These are phyloP conservation scores for Pezicula rhizophila DNA, from an alignment of 2,329 filamentous ascomycete species.

Conservation along the genomic window DNA sequence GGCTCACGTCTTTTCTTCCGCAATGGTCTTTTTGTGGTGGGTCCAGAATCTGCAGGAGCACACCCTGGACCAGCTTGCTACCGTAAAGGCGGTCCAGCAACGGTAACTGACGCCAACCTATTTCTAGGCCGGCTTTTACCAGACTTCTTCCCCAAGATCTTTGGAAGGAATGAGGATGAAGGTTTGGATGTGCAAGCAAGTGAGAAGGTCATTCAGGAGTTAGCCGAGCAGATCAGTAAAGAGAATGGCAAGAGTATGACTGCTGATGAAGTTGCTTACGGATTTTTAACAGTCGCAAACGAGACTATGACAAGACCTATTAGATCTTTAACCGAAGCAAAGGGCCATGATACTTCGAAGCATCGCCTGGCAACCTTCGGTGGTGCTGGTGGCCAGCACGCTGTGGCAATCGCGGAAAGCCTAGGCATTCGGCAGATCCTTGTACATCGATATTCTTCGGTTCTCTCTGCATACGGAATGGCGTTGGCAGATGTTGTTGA, in stretches of 20 bases:
- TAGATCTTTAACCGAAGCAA: slow-evolving; percentile 82
- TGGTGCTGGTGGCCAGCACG: slow-evolving; percentile 85
- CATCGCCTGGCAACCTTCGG: slow-evolving; percentile 91
- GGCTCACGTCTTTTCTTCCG: slow-evolving; percentile 80
- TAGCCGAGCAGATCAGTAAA: slow-evolving; percentile 71
- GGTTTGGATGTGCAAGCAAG: slow-evolving; percentile 72
- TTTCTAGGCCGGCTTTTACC: slow-evolving; percentile 79
- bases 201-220: slow-evolving; percentile 65
- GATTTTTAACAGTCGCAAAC: slow-evolving; percentile 85
- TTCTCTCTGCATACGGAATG: slow-evolving; percentile 89
- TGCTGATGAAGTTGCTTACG: slow-evolving; percentile 79
- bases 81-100: slow-evolving; percentile 79
- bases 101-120: slow-evolving; percentile 90
- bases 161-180: slow-evolving; percentile 82
- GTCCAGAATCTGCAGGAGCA: slow-evolving; percentile 81
- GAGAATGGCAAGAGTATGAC: slow-evolving; percentile 69
- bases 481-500: slow-evolving; percentile 89
- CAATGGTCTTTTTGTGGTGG: slow-evolving; percentile 85
- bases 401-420: slow-evolving; percentile 81
- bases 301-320: slow-evolving; percentile 90
- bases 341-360: slow-evolving; percentile 84
- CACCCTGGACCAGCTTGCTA: slow-evolving; percentile 90
- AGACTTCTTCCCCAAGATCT: slow-evolving; percentile 93
- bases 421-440: slow-evolving; percentile 81
- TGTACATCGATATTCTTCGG: slow-evolving; percentile 80